These are phyloP conservation scores for Moesziomyces sp. DNA, from an alignment of 1,284 basidiomycete species.

Conservation along the genomic window DNA sequence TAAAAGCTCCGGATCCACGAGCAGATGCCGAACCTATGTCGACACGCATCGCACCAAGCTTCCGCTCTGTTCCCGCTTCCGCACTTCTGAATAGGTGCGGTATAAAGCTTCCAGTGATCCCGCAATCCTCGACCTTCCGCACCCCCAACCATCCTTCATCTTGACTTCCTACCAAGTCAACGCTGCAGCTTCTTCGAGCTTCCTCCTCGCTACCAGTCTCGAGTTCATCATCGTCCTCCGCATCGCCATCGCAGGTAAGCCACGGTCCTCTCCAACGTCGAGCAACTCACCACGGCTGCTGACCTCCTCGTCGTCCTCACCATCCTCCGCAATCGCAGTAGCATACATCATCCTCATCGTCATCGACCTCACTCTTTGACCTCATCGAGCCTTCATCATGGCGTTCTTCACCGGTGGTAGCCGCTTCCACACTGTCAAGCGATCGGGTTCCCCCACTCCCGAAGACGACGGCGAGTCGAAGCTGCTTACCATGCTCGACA, in stretches of 20 bases:
- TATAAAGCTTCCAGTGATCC: not conserved
- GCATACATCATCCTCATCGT: not conserved
- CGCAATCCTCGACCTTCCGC: not conserved
- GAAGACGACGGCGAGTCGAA: not conserved
- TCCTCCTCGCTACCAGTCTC: no score
- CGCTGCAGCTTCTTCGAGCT: no score
- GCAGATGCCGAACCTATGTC: not conserved
- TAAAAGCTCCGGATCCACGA: no score
- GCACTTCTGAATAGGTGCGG: not conserved
- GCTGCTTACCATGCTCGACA: not conserved
- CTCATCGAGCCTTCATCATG: not conserved
- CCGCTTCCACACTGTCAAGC: conserved; percentile 4
- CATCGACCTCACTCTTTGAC: not conserved
- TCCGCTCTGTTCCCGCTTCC: not conserved
- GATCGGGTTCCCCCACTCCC: not conserved
- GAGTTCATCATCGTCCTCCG: no score
- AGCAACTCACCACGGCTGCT: not conserved
- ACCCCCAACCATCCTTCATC: not conserved
- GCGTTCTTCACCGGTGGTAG: not conserved
- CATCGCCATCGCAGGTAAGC: no score
- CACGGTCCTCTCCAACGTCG: no score
- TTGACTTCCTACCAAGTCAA: no score
- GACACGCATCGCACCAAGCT: not conserved
- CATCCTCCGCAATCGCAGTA: no score
- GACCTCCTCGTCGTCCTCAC: conserved; percentile 3